phyloP scores from a whole-genome alignment of 768 basidiomycete species.

The Lactarius vividus region DNA sequence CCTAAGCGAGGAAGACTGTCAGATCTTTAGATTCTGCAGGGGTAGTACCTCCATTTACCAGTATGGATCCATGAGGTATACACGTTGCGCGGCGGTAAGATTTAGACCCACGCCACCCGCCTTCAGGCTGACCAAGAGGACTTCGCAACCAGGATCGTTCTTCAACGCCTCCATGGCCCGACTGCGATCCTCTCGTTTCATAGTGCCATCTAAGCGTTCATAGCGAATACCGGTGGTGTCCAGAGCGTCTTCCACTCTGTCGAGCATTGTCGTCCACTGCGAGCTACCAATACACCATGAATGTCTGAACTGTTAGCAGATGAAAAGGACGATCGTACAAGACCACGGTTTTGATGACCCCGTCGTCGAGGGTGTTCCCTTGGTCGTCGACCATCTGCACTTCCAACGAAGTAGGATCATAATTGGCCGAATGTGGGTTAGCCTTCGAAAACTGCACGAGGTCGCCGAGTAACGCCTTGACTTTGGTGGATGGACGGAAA shows the following conservation, averaged over 20 bases:
- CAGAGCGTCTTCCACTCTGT: conserved; percentile 89
- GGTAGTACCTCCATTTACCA: conserved; percentile 50
- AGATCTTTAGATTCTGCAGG: background rate
- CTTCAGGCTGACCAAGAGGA: conserved; percentile 91
- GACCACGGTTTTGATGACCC: conserved; percentile 85
- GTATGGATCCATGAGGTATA: conserved; percentile 96
- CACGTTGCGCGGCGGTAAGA: conserved; percentile 89
- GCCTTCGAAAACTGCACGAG: conserved; percentile 74
- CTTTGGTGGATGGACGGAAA: conserved; percentile 82
- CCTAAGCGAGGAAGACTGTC: conserved; percentile 43
- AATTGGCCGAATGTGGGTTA: conserved; percentile 88
- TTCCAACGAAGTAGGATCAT: conserved; percentile 70
- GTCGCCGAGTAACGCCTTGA: conserved; percentile 77
- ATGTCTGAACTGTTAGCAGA: conserved; percentile 12
- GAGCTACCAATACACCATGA: conserved; percentile 49
- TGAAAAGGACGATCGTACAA: conserved; percentile 60
- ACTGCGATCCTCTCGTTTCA: conserved; percentile 94
- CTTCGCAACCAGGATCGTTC: conserved; percentile 86
- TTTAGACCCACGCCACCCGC: conserved; percentile 98
- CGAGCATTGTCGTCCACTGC: conserved; percentile 93
- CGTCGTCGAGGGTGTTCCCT: conserved; percentile 68
- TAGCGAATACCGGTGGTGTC: conserved; percentile 80
- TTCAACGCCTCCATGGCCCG: conserved; percentile 92
- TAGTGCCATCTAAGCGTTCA: conserved; percentile 93
- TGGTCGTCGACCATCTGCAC: conserved; percentile 74